phyloP scores from a whole-genome alignment of 108 stramenopile genomes.

The Skeletonema costatum region DNA sequence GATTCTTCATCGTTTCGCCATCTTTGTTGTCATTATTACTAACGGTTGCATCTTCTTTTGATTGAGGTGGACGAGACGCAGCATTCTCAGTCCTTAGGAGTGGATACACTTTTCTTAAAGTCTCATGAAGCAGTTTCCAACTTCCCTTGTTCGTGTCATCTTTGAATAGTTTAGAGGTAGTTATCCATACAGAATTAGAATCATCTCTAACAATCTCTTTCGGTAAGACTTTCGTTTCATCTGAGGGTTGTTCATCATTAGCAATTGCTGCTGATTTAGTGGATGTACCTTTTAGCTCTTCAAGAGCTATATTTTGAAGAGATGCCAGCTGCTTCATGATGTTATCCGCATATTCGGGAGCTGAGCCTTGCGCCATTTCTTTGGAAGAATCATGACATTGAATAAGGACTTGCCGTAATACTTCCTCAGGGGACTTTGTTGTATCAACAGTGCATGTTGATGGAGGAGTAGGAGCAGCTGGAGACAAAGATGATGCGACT shows the following conservation, averaged over 20 bases:
- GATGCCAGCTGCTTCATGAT: neutral
- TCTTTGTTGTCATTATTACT: neutral
- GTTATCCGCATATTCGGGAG: neutral
- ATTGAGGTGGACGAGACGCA: conserved; percentile 1
- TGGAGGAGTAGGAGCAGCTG: neutral
- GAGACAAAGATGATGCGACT: neutral
- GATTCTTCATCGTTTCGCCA: neutral
- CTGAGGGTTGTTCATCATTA: neutral
- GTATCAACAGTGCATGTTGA: neutral
- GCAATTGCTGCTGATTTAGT: neutral
- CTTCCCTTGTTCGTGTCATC: conserved; percentile 7
- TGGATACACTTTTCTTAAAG: conserved; percentile 30
- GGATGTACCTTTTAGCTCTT: neutral
- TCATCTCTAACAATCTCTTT: neutral
- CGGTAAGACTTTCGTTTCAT: no score
- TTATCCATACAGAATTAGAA: conserved; percentile 35
- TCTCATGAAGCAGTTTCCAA: conserved; percentile 37
- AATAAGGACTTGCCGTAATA: conserved; percentile 16
- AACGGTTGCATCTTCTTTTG: neutral
- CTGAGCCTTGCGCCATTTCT: neutral
- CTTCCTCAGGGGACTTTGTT: neutral
- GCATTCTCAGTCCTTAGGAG: conserved; percentile 35
- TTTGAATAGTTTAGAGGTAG: conserved; percentile 20
- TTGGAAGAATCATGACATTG: neutral
- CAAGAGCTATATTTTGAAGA: conserved; percentile 1